These are phyloP conservation scores for Penicillium manginii DNA, from an alignment of 495 filamentous ascomycete genomes.

Conservation along the genomic window DNA sequence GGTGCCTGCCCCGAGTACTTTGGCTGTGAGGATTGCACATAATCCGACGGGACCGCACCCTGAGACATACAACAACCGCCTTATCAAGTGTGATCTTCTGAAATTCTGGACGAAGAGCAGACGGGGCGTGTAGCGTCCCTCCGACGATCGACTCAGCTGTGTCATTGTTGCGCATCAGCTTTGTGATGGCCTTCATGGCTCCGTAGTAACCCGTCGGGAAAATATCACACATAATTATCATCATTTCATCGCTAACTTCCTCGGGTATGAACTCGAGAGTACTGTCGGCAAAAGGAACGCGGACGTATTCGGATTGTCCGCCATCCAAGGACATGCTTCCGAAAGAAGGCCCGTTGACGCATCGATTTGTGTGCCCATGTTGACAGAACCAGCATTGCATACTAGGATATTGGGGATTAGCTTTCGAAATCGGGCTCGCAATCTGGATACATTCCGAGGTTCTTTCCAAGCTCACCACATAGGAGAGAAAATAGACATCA, in stretches of 20 bases:
- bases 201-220: constrained; percentile 9
- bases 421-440: background rate
- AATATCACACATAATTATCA: constrained; percentile 3
- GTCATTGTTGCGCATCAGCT: background rate
- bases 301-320: constrained; percentile 3
- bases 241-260: background rate
- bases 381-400: constrained; percentile 4
- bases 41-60: constrained; percentile 3
- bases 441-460: too few relatives aligned
- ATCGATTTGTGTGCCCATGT: constrained; percentile 5
- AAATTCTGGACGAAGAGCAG: background rate
- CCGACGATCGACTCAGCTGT: constrained; percentile 1
- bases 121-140: background rate
- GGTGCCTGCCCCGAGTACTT: background rate
- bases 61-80: background rate
- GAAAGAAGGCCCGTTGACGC: constrained; percentile 1
- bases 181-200: background rate
- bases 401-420: background rate
- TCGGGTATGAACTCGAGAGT: constrained; percentile 1
- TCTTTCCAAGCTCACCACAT: background rate
- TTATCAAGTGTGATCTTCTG: background rate
- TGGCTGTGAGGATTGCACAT: background rate
- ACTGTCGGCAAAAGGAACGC: constrained; percentile 1
- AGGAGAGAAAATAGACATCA: constrained; percentile 3
- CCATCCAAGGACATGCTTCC: constrained; percentile 1